These are phyloP conservation scores for Debaryomyces nepalensis DNA, from an alignment of 1,139 yeast species.

Conservation along the genomic window DNA sequence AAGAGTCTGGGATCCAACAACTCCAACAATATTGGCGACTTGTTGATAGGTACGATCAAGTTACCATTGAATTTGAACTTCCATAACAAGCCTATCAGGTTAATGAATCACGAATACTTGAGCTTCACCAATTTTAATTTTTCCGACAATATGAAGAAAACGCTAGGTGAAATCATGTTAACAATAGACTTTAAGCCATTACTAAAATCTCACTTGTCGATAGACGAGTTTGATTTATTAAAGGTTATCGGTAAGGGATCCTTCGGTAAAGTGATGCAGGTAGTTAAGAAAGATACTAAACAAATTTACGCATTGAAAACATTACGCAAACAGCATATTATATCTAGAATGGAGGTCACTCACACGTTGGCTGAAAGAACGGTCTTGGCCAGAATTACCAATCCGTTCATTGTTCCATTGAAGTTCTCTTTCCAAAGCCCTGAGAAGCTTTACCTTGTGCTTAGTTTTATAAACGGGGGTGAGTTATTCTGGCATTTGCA, in stretches of 20 bases:
- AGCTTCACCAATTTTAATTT: conserved; percentile 45
- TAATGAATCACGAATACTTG: conserved; percentile 52
- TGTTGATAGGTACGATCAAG: conserved; percentile 48
- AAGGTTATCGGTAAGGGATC: conserved; percentile 98
- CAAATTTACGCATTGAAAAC: conserved; percentile 94
- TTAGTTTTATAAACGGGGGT: conserved; percentile 96
- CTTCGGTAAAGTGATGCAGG: conserved; percentile 99
- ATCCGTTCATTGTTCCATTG: conserved; percentile 98
- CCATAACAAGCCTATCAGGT: conserved; percentile 43
- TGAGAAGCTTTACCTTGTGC: conserved; percentile 85
- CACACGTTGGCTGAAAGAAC: conserved; percentile 97
- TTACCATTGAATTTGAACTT: conserved; percentile 46
- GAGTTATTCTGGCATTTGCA: conserved; percentile 95
- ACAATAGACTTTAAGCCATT: conserved; percentile 79
- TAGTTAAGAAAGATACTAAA: conserved; percentile 89
- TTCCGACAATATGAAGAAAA: conserved; percentile 20
- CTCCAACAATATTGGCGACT: conserved; percentile 39
- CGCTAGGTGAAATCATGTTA: conserved; percentile 61
- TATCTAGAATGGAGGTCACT: conserved; percentile 90
- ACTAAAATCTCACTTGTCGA: conserved; percentile 68
- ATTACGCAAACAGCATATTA: conserved; percentile 89
- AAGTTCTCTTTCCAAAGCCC: conserved; percentile 97
- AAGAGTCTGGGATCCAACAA: conserved; percentile 19
- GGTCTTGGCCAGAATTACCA: conserved; percentile 87
- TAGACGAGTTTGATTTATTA: conserved; percentile 89